phyloP scores from a whole-genome alignment of 2,329 filamentous ascomycete species.

The Penicillium nordicum region DNA sequence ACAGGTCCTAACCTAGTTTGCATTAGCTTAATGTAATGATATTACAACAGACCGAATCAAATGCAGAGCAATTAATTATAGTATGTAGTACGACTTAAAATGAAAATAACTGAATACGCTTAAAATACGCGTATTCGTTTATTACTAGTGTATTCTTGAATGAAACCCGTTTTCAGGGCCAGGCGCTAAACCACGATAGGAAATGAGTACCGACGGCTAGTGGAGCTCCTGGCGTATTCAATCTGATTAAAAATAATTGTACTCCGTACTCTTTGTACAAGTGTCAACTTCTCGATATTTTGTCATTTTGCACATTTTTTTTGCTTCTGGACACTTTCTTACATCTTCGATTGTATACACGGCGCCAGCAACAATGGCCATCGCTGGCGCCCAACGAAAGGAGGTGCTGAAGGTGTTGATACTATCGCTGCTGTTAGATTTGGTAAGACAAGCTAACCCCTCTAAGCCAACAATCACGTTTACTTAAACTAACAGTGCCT shows the following conservation, averaged over 20 bases:
- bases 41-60: background rate
- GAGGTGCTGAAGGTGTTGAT: constrained; percentile 84
- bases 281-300: background rate
- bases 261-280: background rate
- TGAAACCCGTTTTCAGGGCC: background rate
- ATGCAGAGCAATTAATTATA: background rate
- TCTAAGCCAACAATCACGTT: background rate
- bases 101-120: background rate
- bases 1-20: no score
- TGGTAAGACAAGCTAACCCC: constrained; percentile 58
- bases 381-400: constrained; percentile 58
- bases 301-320: background rate
- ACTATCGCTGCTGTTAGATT: constrained; percentile 80
- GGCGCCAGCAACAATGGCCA: constrained; percentile 30
- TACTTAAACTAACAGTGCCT: background rate
- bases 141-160: background rate
- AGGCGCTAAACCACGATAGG: background rate
- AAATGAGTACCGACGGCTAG: background rate
- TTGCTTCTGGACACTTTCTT: background rate
- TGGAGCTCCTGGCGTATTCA: background rate
- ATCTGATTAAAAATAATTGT: constrained; percentile 1
- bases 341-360: background rate
- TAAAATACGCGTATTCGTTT: background rate
- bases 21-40: background rate
- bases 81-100: background rate